These are phyloP conservation scores for Fusarium sp. DNA, from an alignment of 2,329 filamentous ascomycete species.

Conservation along the genomic window DNA sequence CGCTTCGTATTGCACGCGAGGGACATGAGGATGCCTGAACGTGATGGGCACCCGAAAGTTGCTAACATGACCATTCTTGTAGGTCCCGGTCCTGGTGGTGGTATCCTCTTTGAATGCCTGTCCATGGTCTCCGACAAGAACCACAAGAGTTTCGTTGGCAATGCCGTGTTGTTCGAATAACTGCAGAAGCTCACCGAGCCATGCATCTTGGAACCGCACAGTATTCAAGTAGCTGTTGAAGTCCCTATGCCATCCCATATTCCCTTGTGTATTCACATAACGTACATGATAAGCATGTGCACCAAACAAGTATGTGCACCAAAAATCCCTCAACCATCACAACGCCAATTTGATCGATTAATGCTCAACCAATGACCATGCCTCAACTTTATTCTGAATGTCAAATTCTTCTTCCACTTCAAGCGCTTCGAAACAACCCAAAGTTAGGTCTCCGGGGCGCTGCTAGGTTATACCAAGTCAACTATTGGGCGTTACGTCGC, in stretches of 20 bases:
- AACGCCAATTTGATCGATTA: not conserved
- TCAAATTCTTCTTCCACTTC: not conserved
- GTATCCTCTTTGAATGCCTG: slow-evolving; percentile 46
- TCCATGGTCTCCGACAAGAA: slow-evolving; percentile 48
- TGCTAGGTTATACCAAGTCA: not conserved
- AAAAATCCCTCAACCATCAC: too few relatives aligned
- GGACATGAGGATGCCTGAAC: slow-evolving; percentile 47
- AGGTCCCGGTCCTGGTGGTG: slow-evolving; percentile 42
- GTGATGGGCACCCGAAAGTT: slow-evolving; percentile 46
- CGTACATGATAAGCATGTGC: too few relatives aligned
- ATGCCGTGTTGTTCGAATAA: slow-evolving; percentile 45
- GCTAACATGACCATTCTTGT: slow-evolving; percentile 45
- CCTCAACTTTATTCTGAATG: not conserved
- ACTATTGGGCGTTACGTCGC: not conserved
- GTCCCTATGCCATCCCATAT: slow-evolving; percentile 39
- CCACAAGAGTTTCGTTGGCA: slow-evolving; percentile 46
- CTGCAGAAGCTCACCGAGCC: slow-evolving; percentile 45
- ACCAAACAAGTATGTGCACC: too few relatives aligned
- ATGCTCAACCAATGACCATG: not conserved
- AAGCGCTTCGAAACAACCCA: not conserved
- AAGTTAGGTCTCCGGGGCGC: not conserved
- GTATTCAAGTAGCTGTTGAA: slow-evolving; percentile 47
- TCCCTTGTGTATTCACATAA: slow-evolving; percentile 32
- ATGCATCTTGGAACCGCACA: slow-evolving; percentile 45
- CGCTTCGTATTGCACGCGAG: slow-evolving; percentile 44